phyloP scores from a whole-genome alignment of 2,329 filamentous ascomycete genomes.

The Microdochium bolleyi region DNA sequence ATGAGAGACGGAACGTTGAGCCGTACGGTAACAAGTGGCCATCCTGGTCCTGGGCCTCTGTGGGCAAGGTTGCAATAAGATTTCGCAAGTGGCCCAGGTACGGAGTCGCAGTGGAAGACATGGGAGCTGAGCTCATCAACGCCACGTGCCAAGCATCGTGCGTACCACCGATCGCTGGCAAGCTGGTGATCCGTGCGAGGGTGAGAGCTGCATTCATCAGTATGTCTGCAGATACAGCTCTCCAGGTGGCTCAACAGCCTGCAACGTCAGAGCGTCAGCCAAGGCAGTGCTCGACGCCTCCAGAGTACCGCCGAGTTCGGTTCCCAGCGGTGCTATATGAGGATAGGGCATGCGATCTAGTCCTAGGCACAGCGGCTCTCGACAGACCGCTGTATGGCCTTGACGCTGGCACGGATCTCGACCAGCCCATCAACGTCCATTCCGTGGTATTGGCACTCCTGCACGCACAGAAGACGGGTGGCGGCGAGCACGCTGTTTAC shows the following conservation, averaged over 20 bases:
- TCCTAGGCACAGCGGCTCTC: background rate
- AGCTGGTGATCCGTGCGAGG: background rate
- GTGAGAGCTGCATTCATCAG: background rate
- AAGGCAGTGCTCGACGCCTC: too few relatives aligned
- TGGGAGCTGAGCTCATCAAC: background rate
- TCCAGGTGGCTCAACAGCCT: too few relatives aligned
- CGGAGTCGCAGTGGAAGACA: background rate
- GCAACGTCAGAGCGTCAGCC: too few relatives aligned
- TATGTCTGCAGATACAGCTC: background rate
- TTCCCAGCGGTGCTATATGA: too few relatives aligned
- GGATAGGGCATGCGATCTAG: background rate
- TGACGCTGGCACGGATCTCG: background rate
- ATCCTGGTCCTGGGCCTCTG: conserved; percentile 13
- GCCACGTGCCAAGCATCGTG: background rate
- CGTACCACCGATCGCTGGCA: background rate
- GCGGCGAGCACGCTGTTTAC: background rate
- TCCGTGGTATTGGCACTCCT: background rate
- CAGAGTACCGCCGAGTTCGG: too few relatives aligned
- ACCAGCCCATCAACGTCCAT: background rate
- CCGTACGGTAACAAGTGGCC: conserved; percentile 1
- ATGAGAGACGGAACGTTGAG: conserved; percentile 6
- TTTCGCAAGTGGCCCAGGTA: conserved; percentile 1
- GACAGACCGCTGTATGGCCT: background rate
- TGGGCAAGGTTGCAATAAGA: conserved; percentile 8
- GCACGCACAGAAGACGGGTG: background rate